Evolutionary conservation across 768 basidiomycete species (phyloP), one percentile per base, ranked within the genome.

Genomic region (Serpula lacrymans): DNA sequence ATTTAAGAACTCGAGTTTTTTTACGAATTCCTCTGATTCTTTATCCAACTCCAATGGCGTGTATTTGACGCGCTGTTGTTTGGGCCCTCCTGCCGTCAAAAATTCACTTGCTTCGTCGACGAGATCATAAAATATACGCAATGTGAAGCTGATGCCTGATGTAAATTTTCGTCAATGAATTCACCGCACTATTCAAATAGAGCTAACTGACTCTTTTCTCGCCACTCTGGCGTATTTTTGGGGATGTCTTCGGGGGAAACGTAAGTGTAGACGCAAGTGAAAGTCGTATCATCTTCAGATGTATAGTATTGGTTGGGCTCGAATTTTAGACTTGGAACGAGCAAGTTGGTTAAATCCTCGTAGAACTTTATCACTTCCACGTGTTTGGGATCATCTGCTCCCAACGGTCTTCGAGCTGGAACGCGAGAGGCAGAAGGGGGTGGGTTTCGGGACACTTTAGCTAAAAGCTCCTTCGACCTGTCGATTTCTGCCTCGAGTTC

Each of bases 291-390:
- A 13, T 88, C 83, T 6, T 54, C 52, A 9, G 49, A 54, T 27
- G 37, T 14, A 25, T 42, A 39, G 21, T n/a, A 26, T 16, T 9
- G 58, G 38, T 37, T 63, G 59, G 20, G 59, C 60, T 69, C 70
- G 38, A 70, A 59, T 52, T 80, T 82, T 57, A 88, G 50, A 37
- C 69, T 75, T 3, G 77, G 69, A 17, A 94, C 72, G 27, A 88
- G 69, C 17, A 94, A 64, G 51, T 91, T 88, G 1, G 88, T 90
- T 48, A 90, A 61, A 52, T 93, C 89, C 59, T 93, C 89, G 57
- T 95, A 95, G 46, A 94, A 76, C 37, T 70, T 71, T 50, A 91
- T 72, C 30, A 83, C 72, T 52, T 73, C 67, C 3, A 67, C 63
- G 48, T 78, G 73, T 55, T 81, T 81, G 5, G 77, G 77, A 47